Conservation (phyloP, 2,329 filamentous ascomycete species). For the Curvularia lunata region DNA sequence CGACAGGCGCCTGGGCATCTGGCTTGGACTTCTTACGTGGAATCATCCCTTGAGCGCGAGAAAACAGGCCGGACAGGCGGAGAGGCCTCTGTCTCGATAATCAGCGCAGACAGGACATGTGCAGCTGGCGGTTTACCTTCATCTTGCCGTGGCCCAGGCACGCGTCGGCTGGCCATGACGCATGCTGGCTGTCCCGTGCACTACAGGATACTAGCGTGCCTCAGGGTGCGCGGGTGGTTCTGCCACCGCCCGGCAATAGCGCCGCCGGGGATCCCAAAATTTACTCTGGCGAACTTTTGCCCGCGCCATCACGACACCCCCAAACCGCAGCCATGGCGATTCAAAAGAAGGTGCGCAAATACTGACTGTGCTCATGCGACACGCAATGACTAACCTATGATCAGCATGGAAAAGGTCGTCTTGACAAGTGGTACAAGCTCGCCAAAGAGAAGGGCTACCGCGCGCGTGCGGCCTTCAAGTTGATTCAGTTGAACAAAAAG, state of each 20-base stretch:
- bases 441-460: slow-evolving; percentile 98
- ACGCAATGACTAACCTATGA: slow-evolving; percentile 31
- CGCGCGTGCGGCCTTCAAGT: slow-evolving; percentile 94
- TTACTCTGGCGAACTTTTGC: slow-evolving; percentile 29
- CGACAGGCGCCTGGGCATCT: slow-evolving; percentile 40
- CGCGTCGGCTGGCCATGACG: slow-evolving; percentile 27
- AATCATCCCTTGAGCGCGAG: slow-evolving; percentile 39
- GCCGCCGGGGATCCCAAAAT: slow-evolving; percentile 23
- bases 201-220: slow-evolving; percentile 13
- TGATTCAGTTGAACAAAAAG: slow-evolving; percentile 98
- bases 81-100: slow-evolving; percentile 26
- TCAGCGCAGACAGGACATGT: slow-evolving; percentile 20
- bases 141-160: slow-evolving; percentile 24
- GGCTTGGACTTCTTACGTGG: slow-evolving; percentile 53
- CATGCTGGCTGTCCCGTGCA: slow-evolving; percentile 23
- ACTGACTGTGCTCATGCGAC: not conserved
- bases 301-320: slow-evolving; percentile 25
- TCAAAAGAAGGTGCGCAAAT: slow-evolving; percentile 77
- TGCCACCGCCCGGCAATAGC: slow-evolving; percentile 26
- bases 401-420: slow-evolving; percentile 90
- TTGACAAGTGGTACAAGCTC: slow-evolving; percentile 98
- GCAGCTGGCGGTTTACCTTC: slow-evolving; percentile 24
- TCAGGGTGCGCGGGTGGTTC: slow-evolving; percentile 14
- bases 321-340: slow-evolving; percentile 74
- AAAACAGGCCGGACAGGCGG: slow-evolving; percentile 21